Conservation (phyloP, 2,329 filamentous ascomycete genomes). For the Diaporthe destruens region DNA sequence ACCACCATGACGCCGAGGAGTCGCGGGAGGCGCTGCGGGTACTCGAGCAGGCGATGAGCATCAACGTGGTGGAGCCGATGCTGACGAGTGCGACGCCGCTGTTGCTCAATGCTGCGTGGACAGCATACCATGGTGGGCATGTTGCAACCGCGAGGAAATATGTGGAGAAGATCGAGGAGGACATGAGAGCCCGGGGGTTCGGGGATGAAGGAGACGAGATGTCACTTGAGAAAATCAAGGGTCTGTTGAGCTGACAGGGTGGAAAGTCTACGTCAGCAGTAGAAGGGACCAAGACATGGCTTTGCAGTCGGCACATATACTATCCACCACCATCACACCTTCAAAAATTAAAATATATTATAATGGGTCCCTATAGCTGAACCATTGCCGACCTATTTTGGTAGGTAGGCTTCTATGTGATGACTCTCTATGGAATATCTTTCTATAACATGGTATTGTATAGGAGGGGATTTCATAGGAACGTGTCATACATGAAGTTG, state of each 20-base stretch:
- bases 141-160: neutral
- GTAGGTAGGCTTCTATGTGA: no score
- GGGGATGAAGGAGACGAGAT: neutral
- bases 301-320: neutral
- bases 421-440: no score
- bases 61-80: conserved; percentile 17
- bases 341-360: neutral
- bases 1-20: neutral
- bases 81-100: conserved; percentile 6
- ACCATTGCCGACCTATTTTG: no score
- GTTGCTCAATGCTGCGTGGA: conserved; percentile 20
- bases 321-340: neutral
- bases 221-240: neutral
- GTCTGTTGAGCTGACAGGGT: neutral
- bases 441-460: no score
- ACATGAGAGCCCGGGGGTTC: neutral
- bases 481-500: no score
- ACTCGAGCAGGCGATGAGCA: conserved; percentile 1
- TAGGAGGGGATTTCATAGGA: no score
- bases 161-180: neutral
- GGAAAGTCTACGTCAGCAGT: neutral
- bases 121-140: conserved; percentile 9
- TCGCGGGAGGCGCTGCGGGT: neutral
- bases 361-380: no score
- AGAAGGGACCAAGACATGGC: neutral